A percentile compares a stretch with the other conserved stretches of the same genome.
Conservation (phyloP, 352 stramenopile species). For the Aphanomyces astaci region DNA sequence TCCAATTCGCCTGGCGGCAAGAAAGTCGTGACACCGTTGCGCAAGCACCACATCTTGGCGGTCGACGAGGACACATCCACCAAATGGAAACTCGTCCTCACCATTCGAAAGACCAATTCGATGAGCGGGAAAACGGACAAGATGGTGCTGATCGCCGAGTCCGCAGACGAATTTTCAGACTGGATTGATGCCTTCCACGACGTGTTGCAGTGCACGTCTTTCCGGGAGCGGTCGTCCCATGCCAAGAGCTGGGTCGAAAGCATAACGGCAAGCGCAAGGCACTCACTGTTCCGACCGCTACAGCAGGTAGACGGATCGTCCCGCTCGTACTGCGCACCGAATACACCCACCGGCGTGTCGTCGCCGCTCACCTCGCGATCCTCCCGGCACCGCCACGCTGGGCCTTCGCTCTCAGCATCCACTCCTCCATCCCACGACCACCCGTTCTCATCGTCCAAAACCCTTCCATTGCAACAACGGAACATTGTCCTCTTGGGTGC, state of each 20-base stretch:
- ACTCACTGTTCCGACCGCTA: not conserved
- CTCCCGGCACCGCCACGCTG: too few species aligned
- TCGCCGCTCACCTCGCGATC: not conserved
- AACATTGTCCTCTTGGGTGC: slow-evolving; percentile 73
- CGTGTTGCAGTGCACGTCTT: not conserved
- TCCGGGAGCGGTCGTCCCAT: not conserved
- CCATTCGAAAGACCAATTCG: slow-evolving; percentile 9
- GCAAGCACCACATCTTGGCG: slow-evolving; percentile 4
- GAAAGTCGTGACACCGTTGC: not conserved
- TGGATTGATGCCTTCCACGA: slow-evolving; percentile 22
- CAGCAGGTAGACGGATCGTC: not conserved
- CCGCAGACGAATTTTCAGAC: not conserved
- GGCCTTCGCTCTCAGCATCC: too few species aligned
- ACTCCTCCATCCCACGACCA: too few species aligned
- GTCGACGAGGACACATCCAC: slow-evolving; percentile 10
- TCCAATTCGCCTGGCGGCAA: not conserved
- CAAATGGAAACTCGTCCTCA: slow-evolving; percentile 3
- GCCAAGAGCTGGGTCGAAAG: not conserved
- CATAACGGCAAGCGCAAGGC: not conserved
- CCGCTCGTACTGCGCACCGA: not conserved
- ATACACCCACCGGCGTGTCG: not conserved
- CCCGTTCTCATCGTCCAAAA: too few species aligned
- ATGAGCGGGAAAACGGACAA: slow-evolving; percentile 11
- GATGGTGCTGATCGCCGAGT: slow-evolving; percentile 10
- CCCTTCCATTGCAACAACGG: too few species aligned